phyloP scores from a whole-genome alignment of 495 filamentous ascomycete species.

The Xylaria cubensis region DNA sequence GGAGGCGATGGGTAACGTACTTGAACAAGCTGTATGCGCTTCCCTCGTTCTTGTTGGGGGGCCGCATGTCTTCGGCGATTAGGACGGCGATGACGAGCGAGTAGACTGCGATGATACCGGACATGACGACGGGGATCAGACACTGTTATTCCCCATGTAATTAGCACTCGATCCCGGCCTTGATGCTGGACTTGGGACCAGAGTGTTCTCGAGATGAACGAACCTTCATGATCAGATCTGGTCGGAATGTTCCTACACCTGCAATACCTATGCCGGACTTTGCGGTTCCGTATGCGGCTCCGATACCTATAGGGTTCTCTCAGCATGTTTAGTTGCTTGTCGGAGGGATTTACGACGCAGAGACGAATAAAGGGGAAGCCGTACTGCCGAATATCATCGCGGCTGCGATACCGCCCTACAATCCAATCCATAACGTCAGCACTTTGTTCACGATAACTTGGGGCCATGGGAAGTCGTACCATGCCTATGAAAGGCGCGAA shows the following conservation, averaged over 20 bases:
- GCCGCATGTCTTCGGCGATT: constrained; percentile 82
- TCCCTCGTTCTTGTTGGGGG: constrained; percentile 56
- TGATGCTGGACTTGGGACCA: no score
- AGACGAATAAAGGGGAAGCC: constrained; percentile 42
- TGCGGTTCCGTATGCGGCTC: constrained; percentile 96
- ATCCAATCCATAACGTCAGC: constrained; percentile 44
- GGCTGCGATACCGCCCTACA: constrained; percentile 82
- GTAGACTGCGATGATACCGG: constrained; percentile 98
- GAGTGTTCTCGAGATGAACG: constrained; percentile 20
- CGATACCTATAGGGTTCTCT: constrained; percentile 65
- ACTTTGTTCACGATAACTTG: constrained; percentile 38
- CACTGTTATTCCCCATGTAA: constrained; percentile 59
- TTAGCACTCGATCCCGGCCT: background rate
- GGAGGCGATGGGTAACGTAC: constrained; percentile 53
- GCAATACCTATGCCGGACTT: constrained; percentile 97
- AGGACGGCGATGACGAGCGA: constrained; percentile 94
- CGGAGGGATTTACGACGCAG: background rate
- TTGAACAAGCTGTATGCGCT: constrained; percentile 78
- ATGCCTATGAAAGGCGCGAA: constrained; percentile 98
- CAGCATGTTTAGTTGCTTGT: constrained; percentile 20
- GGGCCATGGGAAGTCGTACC: constrained; percentile 62
- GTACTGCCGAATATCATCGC: constrained; percentile 97
- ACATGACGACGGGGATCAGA: constrained; percentile 97
- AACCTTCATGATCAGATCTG: constrained; percentile 99
- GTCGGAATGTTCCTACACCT: constrained; percentile 88